These are phyloP conservation scores for Debaryomyces singareniensis DNA, from an alignment of 1,139 yeast species.

Conservation along the genomic window DNA sequence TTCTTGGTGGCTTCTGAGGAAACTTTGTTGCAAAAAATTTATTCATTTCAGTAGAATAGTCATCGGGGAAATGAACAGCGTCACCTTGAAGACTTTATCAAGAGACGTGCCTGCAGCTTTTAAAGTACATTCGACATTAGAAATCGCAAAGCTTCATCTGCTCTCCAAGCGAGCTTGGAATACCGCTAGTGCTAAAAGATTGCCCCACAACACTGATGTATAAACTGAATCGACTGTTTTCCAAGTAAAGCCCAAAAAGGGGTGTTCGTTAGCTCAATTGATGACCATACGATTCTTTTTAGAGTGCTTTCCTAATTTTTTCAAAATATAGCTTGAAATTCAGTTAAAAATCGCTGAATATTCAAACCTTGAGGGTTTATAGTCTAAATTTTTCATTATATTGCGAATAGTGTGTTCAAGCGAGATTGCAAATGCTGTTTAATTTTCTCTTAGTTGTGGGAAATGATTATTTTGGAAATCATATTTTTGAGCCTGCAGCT, in stretches of 20 bases:
- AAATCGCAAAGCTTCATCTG: conserved; percentile 44
- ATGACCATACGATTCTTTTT: conserved; percentile 32
- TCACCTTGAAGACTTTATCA: conserved; percentile 46
- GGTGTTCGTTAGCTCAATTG: conserved; percentile 31
- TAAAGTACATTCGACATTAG: conserved; percentile 37
- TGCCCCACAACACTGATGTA: conserved; percentile 39
- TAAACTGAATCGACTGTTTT: conserved; percentile 45
- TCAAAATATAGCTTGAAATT: too few relatives aligned
- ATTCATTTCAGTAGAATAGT: conserved; percentile 40
- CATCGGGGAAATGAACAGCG: conserved; percentile 42
- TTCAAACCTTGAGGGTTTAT: too few relatives aligned
- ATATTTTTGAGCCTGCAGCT: too few relatives aligned
- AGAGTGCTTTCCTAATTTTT: conserved; percentile 17
- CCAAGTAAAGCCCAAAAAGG: conserved; percentile 42
- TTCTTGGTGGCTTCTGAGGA: conserved; percentile 48
- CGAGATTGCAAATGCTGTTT: too few relatives aligned
- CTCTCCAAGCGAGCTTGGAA: conserved; percentile 33
- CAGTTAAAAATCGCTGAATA: too few relatives aligned
- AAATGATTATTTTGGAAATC: too few relatives aligned
- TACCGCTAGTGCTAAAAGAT: conserved; percentile 25
- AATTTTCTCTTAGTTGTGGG: too few relatives aligned
- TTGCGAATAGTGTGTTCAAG: too few relatives aligned
- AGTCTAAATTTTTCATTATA: too few relatives aligned
- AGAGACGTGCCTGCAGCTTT: conserved; percentile 43
- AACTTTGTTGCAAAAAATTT: conserved; percentile 42